Base-by-base conservation (phyloP, 139 green algal species). In the Chlorella vulgaris region DNA sequence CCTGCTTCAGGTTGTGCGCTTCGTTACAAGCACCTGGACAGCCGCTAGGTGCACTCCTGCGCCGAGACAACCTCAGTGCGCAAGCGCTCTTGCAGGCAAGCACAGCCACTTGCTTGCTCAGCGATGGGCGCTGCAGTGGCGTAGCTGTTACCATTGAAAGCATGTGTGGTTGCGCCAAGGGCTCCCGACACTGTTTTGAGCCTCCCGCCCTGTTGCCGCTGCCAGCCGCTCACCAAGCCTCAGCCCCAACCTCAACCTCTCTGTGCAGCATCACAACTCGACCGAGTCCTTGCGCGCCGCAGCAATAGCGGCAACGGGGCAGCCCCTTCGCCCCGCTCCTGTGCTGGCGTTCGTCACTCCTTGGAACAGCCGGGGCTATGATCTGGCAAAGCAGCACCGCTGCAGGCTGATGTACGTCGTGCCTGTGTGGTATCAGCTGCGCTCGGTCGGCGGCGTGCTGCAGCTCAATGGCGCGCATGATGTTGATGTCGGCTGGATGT, bases 381-480 rank as follows among this genome's bases (percentile, higher is more conserved):
- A 80, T 8, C n/a, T 80, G 2, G 73, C 73, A 15, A 69, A 69
- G 73, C 55, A 31, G 5, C 39, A 53, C 53, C 73, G 73, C 53
- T 80, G 73, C 73, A 7, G 43, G 13, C 19, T 69, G 26, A 26
- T 69, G 26, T 50, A 69, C 15, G 35, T 80, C 13, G 28, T 53
- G 2, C 73, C 73, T 0, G 73, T 80, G 7, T 80, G 73, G 73
- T 80, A 58, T 26, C 73, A 80, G 73, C 73, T 80, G 53, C 73
- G 53, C 26, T 36, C n/a, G 35, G 26, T 50, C n/a, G 13, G 7
- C 8, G 73, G 36, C 7, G 53, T 18, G 26, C 38, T 36, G 36
- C 13, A 5, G 35, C 73, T 80, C 26, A 69, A 35, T 10, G 73
- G 73, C 36, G 55, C 10, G 7, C 73, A 80, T 50, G 53, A 80